These are phyloP conservation scores for Eucalyptus grandis DNA, from an alignment of 345 rosid species.

Conservation along the genomic window DNA sequence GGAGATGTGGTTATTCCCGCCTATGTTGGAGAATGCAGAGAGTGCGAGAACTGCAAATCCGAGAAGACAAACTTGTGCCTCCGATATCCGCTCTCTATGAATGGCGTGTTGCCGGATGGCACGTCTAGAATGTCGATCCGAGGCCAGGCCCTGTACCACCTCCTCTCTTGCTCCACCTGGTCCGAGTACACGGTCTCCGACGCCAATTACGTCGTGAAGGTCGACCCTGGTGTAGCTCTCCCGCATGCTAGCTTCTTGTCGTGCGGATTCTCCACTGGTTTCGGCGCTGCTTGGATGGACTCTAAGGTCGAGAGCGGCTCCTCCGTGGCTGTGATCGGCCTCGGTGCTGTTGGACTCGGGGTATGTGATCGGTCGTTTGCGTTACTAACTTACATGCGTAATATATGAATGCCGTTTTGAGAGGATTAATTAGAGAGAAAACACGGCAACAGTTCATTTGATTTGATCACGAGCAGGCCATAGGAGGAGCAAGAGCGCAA, in stretches of 20 bases:
- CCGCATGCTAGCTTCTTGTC: conserved; percentile 43
- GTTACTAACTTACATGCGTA: neutral
- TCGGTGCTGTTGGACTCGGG: conserved; percentile 71
- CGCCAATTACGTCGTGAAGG: conserved; percentile 28
- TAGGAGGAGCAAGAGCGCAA: conserved; percentile 42
- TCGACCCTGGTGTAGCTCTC: conserved; percentile 20
- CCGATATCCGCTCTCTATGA: conserved; percentile 11
- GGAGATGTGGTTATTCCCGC: conserved; percentile 59
- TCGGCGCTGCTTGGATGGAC: conserved; percentile 71
- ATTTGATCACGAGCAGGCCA: conserved; percentile 10
- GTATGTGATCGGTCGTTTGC: neutral
- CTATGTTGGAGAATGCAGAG: conserved; percentile 35
- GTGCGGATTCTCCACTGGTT: conserved; percentile 65
- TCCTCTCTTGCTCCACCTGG: conserved; percentile 50
- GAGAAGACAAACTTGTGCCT: conserved; percentile 35
- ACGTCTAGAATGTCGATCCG: conserved; percentile 43
- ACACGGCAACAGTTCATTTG: neutral
- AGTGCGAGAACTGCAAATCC: conserved; percentile 45
- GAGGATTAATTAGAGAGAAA: neutral
- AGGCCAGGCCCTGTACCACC: conserved; percentile 32
- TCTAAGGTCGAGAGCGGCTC: conserved; percentile 42
- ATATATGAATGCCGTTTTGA: neutral
- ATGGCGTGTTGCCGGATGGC: conserved; percentile 36
- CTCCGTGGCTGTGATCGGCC: conserved; percentile 51
- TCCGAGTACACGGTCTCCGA: conserved; percentile 46